Percentiles rank a stretch among this genome's conserved stretches.
Evolutionary conservation across 768 basidiomycete species (phyloP).

Genomic region (Mycena chlorophos): DNA sequence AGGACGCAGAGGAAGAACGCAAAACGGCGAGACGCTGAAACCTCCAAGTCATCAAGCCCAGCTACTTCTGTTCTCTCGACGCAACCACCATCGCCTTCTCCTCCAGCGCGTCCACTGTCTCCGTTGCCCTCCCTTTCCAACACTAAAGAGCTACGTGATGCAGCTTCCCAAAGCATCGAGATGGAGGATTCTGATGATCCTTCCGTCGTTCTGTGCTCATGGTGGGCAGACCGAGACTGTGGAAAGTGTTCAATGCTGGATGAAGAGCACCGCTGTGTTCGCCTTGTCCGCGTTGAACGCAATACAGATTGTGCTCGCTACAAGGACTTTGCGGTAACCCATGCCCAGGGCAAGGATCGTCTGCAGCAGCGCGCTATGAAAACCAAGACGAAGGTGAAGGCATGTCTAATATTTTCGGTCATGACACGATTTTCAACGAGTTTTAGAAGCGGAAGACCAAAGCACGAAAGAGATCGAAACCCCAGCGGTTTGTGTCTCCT

Average conservation of each 20-base stretch:
- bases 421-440: neutral
- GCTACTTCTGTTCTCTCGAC: too few species aligned
- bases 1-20: neutral
- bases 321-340: neutral
- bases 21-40: too few species aligned
- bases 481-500: neutral
- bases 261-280: neutral
- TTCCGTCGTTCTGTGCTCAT: neutral
- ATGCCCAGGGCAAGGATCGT: neutral
- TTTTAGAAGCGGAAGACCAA: neutral
- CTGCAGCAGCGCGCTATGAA: neutral
- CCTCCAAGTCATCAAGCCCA: too few species aligned
- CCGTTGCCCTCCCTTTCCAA: too few species aligned
- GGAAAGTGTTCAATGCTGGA: neutral
- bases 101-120: too few species aligned
- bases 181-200: neutral
- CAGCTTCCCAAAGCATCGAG: neutral
- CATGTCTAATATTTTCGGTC: neutral
- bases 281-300: neutral
- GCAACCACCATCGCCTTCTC: too few species aligned
- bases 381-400: too few species aligned
- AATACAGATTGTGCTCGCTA: neutral
- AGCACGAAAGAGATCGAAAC: neutral
- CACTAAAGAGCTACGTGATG: neutral
- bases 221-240: neutral